These are phyloP conservation scores for Cicer arietinum DNA, from an alignment of 306 rosid species.

Conservation along the genomic window DNA sequence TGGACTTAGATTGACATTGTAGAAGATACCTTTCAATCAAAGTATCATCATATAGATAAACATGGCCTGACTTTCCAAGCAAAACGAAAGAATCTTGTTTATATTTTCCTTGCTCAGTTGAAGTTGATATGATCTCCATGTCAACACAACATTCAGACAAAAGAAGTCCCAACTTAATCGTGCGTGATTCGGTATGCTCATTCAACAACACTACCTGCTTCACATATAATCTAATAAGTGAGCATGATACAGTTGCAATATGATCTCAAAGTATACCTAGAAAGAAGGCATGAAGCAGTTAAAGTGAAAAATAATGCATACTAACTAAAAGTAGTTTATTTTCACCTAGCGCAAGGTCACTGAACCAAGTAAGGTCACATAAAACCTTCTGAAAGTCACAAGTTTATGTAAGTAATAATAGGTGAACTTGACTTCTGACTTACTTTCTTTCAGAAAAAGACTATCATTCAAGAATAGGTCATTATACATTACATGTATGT, in stretches of 20 bases:
- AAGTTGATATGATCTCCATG: slow-evolving; percentile 76
- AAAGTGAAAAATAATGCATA: not conserved
- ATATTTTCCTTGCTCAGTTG: slow-evolving; percentile 73
- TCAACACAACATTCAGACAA: slow-evolving; percentile 71
- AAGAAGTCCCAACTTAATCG: slow-evolving; percentile 76
- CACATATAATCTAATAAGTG: slow-evolving; percentile 31
- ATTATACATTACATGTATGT: not conserved
- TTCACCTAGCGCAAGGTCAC: not conserved
- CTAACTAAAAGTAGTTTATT: not conserved
- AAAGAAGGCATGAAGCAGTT: not conserved
- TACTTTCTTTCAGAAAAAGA: slow-evolving; percentile 2
- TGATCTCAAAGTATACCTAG: slow-evolving; percentile 11
- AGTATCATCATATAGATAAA: slow-evolving; percentile 73
- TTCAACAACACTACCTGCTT: slow-evolving; percentile 76
- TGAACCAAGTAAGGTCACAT: not conserved
- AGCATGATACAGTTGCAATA: slow-evolving; percentile 22
- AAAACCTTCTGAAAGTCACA: slow-evolving; percentile 28
- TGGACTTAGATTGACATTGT: slow-evolving; percentile 74
- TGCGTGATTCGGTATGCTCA: slow-evolving; percentile 84
- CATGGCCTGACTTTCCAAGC: slow-evolving; percentile 80
- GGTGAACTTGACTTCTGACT: slow-evolving; percentile 14
- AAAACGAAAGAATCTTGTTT: slow-evolving; percentile 66
- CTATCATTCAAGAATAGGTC: slow-evolving; percentile 9
- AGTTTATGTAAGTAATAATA: not conserved
- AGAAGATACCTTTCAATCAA: slow-evolving; percentile 76